Evolutionary conservation across 768 basidiomycete species (phyloP).

Genomic region (Suillus placidus): DNA sequence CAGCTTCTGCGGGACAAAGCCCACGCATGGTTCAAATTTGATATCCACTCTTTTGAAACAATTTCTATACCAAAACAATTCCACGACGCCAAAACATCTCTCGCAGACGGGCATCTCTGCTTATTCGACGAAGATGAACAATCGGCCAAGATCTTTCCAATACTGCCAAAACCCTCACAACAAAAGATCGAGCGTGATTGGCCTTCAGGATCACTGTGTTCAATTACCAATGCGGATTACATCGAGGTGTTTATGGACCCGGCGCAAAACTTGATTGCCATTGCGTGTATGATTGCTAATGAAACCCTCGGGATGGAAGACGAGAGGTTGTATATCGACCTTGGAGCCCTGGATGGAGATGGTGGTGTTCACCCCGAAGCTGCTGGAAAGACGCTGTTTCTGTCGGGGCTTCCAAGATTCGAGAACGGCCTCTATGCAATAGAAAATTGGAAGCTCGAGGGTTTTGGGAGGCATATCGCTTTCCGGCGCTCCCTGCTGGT

Average conservation of each 20-base stretch:
- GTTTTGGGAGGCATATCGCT: slow-evolving; percentile 2
- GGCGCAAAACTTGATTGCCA: slow-evolving; percentile 1
- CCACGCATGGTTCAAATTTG: slow-evolving; percentile 8
- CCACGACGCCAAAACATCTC: background rate
- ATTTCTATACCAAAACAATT: background rate
- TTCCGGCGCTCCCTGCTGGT: background rate
- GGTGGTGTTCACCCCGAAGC: background rate
- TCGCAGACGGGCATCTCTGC: slow-evolving; percentile 7
- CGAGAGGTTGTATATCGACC: background rate
- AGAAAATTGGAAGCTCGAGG: background rate
- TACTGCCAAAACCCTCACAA: background rate
- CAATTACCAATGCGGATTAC: background rate
- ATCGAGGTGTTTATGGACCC: slow-evolving; percentile 4
- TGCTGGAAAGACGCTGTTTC: background rate
- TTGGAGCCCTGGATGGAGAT: slow-evolving; percentile 3
- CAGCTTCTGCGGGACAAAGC: slow-evolving; percentile 5
- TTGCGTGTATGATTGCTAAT: background rate
- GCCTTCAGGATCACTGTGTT: background rate
- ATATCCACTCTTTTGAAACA: background rate
- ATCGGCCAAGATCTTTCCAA: background rate
- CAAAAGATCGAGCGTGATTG: background rate
- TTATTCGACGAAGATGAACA: background rate
- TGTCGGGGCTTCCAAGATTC: background rate
- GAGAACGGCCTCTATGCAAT: background rate
- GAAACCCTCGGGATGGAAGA: background rate